Evolutionary conservation across 2,329 filamentous ascomycete genomes (phyloP), one percentile per base, ranked within the genome.

Genomic region (Colletotrichum orchidophilum): DNA sequence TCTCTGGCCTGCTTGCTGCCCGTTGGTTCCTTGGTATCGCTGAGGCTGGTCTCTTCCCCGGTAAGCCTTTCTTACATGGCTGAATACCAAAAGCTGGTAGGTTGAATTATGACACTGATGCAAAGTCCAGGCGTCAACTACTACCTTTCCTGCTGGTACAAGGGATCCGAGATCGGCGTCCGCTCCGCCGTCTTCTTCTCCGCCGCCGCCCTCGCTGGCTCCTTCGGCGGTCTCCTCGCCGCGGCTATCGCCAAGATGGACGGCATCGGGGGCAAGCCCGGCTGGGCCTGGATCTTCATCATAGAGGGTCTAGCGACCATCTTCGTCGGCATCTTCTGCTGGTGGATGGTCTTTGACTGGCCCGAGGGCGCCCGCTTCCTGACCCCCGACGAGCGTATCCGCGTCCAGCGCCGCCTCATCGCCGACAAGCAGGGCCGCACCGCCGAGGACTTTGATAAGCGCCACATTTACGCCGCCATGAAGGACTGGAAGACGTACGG

Each of bases 91-190:
- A 49, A 27, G 5, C 4, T 46, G 1, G 18, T 21, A 3, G 39
- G n/a, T 7, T n/a, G 8, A 21, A n/a, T 21, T 9, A 7, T 4
- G 8, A 46, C 1, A 15, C 0, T 12, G 2, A 39, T 35, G 4
- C 29, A 18, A 46, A 21, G 4, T 24, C 15, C 33, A 64, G 72
- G 90, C 4, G 88, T 93, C 82, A 81, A 90, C 82, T 80, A 90
- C 82, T 94, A 94, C 76, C 85, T 95, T 0, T 92, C 90, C 0
- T 94, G 92, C 77, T 96, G 93, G 93, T 96, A 95, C 77, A 92
- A 89, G 78, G 86, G 93, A 9, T 88, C 87, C 1, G 94, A 96
- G 75, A 92, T 95, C 62, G 93, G 93, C 50, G 87, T 94, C 9
- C 88, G 93, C 33, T 90, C 81, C 68, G 92, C 93, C 18, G 90